Conservation (phyloP, 768 basidiomycete genomes). For the Mycena floridula region DNA sequence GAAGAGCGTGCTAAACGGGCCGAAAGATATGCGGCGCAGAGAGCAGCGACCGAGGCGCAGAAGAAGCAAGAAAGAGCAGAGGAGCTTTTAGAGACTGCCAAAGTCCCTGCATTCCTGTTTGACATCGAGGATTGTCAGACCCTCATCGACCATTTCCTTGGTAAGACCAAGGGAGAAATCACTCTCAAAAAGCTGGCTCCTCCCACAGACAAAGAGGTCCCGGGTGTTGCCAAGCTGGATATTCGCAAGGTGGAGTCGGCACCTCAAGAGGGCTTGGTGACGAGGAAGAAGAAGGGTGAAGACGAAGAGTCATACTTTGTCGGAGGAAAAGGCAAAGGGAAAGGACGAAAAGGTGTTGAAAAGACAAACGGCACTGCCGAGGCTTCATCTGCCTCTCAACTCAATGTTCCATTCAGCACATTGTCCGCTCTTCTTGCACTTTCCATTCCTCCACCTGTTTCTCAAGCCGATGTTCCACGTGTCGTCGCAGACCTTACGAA, state of each 20-base stretch:
- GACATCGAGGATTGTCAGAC: conserved; percentile 97
- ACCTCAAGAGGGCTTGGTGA: conserved; percentile 59
- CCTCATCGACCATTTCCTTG: conserved; percentile 79
- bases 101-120: conserved; percentile 80
- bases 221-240: conserved; percentile 75
- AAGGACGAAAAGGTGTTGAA: conserved; percentile 50
- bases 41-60: conserved; percentile 67
- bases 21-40: conserved; percentile 70
- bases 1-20: conserved; percentile 84
- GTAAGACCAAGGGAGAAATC: conserved; percentile 46
- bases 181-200: conserved; percentile 32
- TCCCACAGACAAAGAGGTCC: conserved; percentile 37
- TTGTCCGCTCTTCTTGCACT: conserved; percentile 82
- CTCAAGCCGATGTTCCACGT: conserved; percentile 69
- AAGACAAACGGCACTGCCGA: conserved; percentile 34
- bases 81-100: conserved; percentile 85
- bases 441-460: conserved; percentile 86
- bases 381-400: conserved; percentile 21
- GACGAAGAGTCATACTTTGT: conserved; percentile 80
- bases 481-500: conserved; percentile 86
- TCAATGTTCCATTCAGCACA: conserved; percentile 81
- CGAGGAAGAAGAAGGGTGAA: conserved; percentile 89
- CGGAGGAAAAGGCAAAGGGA: conserved; percentile 59
- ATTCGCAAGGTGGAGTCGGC: conserved; percentile 74
- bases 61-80: conserved; percentile 77